These are phyloP conservation scores for Monosporozyma solicola DNA, from an alignment of 805 yeast genomes.

Conservation along the genomic window DNA sequence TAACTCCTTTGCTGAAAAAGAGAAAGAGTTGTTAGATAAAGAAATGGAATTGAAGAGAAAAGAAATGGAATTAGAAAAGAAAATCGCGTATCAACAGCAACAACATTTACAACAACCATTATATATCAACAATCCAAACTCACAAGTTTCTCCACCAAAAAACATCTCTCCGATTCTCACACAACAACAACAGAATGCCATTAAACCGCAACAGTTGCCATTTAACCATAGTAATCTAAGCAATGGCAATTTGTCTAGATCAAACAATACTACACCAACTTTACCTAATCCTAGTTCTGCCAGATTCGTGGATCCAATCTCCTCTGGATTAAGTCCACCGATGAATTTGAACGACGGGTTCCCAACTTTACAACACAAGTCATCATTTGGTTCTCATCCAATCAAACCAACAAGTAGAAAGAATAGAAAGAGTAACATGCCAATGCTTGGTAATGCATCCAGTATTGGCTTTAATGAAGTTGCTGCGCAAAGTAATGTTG, in stretches of 20 bases:
- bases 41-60: conserved; percentile 17
- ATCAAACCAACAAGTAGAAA: conserved; percentile 28
- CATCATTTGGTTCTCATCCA: conserved; percentile 8
- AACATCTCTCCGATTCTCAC: background rate
- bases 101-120: conserved; percentile 4
- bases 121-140: background rate
- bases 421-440: conserved; percentile 25
- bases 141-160: background rate
- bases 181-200: background rate
- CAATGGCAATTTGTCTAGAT: background rate
- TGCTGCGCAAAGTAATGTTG: conserved; percentile 6
- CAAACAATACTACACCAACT: conserved; percentile 3
- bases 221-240: background rate
- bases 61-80: conserved; percentile 1
- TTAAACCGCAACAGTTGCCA: conserved; percentile 4
- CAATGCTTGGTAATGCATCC: conserved; percentile 24
- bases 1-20: conserved; percentile 14
- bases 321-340: conserved; percentile 9
- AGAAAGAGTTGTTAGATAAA: conserved; percentile 25
- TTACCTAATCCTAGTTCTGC: conserved; percentile 7
- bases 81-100: background rate
- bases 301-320: conserved; percentile 17
- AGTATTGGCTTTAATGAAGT: conserved; percentile 13
- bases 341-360: conserved; percentile 4
- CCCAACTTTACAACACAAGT: conserved; percentile 5